Evolutionary conservation across 2,329 filamentous ascomycete genomes (phyloP).

Genomic region (Fusarium illudens): DNA sequence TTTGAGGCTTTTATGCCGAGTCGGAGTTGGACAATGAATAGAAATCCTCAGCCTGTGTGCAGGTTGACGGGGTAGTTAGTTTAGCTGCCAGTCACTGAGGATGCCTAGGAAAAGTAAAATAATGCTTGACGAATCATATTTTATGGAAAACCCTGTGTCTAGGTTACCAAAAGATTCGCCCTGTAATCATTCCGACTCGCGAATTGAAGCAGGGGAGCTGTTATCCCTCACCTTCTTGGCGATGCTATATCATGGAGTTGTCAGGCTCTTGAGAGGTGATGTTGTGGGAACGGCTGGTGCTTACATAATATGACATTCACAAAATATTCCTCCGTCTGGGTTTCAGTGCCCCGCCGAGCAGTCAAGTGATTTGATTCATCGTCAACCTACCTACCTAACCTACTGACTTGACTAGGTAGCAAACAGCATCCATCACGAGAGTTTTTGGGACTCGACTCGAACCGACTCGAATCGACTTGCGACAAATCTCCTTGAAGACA

Average conservation of each 20-base stretch:
- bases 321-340: conserved; percentile 33
- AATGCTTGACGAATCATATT: background rate
- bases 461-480: background rate
- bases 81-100: background rate
- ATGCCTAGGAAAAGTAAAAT: background rate
- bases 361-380: conserved; percentile 4
- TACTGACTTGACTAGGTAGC: background rate
- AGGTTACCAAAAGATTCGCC: background rate
- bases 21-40: background rate
- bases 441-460: background rate
- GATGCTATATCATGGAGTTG: background rate
- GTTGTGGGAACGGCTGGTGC: conserved; percentile 4
- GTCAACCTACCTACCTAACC: too few relatives aligned
- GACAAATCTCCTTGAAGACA: background rate
- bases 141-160: background rate
- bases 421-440: background rate
- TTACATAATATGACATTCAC: conserved; percentile 45
- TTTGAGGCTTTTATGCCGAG: background rate
- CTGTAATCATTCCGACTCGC: background rate
- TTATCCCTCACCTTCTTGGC: background rate
- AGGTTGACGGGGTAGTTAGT: background rate
- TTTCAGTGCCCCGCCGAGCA: conserved; percentile 10
- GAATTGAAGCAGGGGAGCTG: background rate
- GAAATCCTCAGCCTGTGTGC: background rate
- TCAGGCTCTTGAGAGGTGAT: background rate